Base-by-base conservation (phyloP, 176 grass and related monocot genomes). In the Lolium perenne region DNA sequence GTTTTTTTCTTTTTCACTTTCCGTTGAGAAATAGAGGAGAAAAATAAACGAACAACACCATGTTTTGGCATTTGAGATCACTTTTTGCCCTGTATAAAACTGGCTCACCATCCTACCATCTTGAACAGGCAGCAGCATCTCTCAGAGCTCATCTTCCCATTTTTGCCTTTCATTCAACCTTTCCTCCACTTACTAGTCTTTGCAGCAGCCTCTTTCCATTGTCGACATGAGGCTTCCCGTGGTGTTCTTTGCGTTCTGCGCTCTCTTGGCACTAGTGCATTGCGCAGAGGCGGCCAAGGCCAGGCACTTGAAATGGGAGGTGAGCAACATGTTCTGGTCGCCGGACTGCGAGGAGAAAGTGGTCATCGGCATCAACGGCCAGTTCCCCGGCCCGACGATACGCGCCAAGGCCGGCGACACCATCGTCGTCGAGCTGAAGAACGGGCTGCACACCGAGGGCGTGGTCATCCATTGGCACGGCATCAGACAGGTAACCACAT, bases 401-500 rank as follows among this genome's bases (percentile, higher is more conserved):
- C 86, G 86, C 2, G 92, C 88, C 55, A 85, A 81, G 22, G 88
- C 92, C n/a, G 92, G 95, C 3, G 92, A 97, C 77, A 92, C 88
- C 58, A 78, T 97, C 76, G 60, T 83, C 13, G 90, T 97, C 38
- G 68, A 89, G 88, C 83, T 97, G 49, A 97, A 92, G 88, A 97
- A 97, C 76, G 70, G 47, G 4, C 81, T 97, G 18, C 88, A 83
- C 35, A 97, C 95, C 6, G 95, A 97, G 82, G 95, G 95, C 20
- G 88, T 97, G 6, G 95, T 97, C 67, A 92, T 97, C 83, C 95
- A 97, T 68, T 97, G 95, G 95, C 95, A 97, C 11, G 95, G 95
- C n/a, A 89, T 97, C 82, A 70, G 85, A 81, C 95, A 97, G 95
- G 95, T 92, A 17, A 67, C 29, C 14, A 4, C 72, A 50, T 9